Conservation (phyloP, 768 basidiomycete genomes). For the Mycena galericulata region DNA sequence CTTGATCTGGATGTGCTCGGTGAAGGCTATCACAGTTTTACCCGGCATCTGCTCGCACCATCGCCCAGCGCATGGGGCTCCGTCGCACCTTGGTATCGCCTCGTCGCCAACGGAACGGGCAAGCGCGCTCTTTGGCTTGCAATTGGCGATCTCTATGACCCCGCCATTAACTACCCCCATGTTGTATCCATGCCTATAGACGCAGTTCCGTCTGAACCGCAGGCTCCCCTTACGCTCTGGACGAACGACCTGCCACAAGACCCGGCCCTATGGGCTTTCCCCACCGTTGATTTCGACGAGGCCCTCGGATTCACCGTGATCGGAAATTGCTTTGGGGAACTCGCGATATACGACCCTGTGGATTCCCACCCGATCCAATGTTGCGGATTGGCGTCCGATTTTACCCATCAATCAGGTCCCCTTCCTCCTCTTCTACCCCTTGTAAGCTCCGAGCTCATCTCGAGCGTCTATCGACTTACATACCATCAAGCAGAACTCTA, state of each 20-base stretch:
- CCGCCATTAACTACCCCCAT: not conserved
- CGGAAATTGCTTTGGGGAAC: constrained; percentile 29
- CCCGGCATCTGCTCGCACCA: not conserved
- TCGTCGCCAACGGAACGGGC: not conserved
- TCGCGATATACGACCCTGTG: constrained; percentile 15
- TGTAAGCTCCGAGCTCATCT: not conserved
- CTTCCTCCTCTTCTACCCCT: not conserved
- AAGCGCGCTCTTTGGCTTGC: not conserved
- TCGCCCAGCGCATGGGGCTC: not conserved
- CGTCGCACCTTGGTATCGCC: not conserved
- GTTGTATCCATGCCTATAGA: not conserved
- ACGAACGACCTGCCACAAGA: not conserved
- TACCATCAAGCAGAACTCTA: not conserved
- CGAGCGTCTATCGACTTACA: not conserved
- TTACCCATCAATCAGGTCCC: not conserved
- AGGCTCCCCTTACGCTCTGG: not conserved
- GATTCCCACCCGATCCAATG: not conserved
- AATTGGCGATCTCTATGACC: not conserved
- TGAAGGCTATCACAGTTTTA: not conserved
- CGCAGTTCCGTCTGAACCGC: not conserved
- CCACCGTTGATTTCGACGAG: constrained; percentile 20
- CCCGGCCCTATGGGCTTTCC: constrained; percentile 21
- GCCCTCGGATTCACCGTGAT: constrained; percentile 18
- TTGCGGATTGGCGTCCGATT: not conserved
- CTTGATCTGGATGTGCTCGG: not conserved